Evolutionary conservation across 805 yeast genomes (phyloP), one percentile per base, ranked within the genome.

Genomic region (Maudiozyma saulgeensis): DNA sequence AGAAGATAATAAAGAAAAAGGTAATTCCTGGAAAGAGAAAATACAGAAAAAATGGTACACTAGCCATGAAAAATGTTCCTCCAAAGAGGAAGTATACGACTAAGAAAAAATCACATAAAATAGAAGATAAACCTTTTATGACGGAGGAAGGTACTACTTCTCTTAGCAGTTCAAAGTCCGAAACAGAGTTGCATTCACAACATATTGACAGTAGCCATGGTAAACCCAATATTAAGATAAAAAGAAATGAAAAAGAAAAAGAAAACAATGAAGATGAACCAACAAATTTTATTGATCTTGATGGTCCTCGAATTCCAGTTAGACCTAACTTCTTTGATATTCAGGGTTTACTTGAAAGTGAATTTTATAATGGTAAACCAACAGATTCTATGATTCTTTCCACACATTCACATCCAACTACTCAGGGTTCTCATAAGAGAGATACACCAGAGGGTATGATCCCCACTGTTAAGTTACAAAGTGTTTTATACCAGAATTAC

Each of bases 401-500:
- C 8, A 19, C 15, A 9, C 42, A 39, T 23, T n/a, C 19, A 2
- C 18, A 37, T 7, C 15, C 15, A 3, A 8, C 2, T 12, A 4
- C 40, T 16, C 19, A n/a, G 8, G 13, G 13, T 37, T 6, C 40
- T 3, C 42, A 16, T 2, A 39, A 39, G 15, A 18, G 42, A 21
- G 42, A 18, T 12, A 18, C n/a, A 18, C 19, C 42, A 12, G 43
- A 25, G 13, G 37, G n/a, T 9, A 32, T 26, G 31, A 31, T n/a
- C 31, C 41, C 3, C 28, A 54, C 42, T 28, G 56, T 61, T 18
- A 49, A 49, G 35, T 48, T 63, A 23, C 55, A 50, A 44, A 59
- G 57, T 21, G 50, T 57, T 11, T 41, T 66, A 41, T 63, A 48
- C 47, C 47, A 54, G 12, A 53, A 58, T 26, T 58, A 51, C 42